A percentile compares a stretch with the other conserved stretches of the same genome.
These are phyloP conservation scores for Sarocladium kiliense DNA, from an alignment of 2,329 filamentous ascomycete genomes.

Conservation along the genomic window DNA sequence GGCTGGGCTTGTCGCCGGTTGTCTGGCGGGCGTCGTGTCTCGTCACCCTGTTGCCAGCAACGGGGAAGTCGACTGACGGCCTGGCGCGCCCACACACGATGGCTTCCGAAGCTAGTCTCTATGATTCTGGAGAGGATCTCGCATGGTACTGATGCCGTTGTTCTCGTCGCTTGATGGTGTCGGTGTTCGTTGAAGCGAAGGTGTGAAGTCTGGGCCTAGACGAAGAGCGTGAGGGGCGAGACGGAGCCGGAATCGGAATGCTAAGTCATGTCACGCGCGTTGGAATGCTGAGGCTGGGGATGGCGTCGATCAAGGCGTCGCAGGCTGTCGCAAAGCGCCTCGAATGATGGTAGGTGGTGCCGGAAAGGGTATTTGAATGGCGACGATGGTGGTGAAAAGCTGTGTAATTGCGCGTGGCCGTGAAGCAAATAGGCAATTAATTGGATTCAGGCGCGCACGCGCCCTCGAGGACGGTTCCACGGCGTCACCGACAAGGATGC, in stretches of 20 bases:
- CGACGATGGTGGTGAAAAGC: background rate
- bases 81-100: background rate
- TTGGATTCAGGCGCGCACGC: slow-evolving; percentile 7
- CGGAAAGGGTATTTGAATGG: background rate
- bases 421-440: slow-evolving; percentile 6
- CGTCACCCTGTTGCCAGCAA: background rate
- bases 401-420: background rate
- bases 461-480: background rate
- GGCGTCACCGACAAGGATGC: slow-evolving; percentile 8
- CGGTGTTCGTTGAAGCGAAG: background rate
- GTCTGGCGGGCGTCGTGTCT: background rate
- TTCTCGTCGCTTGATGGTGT: no score
- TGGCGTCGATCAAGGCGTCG: background rate
- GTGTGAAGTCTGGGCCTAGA: background rate
- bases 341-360: background rate
- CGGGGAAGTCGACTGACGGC: background rate
- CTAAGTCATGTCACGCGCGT: slow-evolving; percentile 7
- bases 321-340: background rate
- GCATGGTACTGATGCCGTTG: no score
- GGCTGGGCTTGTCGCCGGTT: background rate
- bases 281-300: background rate
- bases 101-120: background rate
- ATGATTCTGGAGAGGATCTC: no score
- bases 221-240: background rate
- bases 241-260: slow-evolving; percentile 6